Evolutionary conservation across 371 early-diverging fungal species (phyloP).

Genomic region (Mortierella sp.): DNA sequence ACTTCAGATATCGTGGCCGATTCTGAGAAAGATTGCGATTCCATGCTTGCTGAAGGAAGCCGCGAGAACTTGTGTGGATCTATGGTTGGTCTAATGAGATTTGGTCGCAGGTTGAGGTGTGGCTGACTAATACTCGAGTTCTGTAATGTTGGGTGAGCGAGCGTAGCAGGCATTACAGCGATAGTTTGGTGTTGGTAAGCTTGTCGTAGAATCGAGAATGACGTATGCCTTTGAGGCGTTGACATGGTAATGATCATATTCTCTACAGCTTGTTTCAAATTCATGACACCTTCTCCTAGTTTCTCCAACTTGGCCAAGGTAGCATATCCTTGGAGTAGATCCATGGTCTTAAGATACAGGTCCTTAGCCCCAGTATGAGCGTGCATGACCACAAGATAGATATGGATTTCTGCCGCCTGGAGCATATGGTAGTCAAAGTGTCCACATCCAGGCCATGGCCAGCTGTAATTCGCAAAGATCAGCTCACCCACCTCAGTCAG

Average conservation of each 20-base stretch:
- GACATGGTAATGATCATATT: slow-evolving; percentile 2
- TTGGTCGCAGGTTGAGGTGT: slow-evolving; percentile 2
- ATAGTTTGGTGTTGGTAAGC: neutral
- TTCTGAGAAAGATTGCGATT: neutral
- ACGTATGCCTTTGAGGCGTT: neutral
- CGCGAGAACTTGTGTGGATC: neutral
- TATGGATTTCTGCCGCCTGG: slow-evolving; percentile 39
- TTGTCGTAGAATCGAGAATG: slow-evolving; percentile 12
- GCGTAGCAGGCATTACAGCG: neutral
- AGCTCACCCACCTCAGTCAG: slow-evolving; percentile 41
- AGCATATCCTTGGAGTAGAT: slow-evolving; percentile 25
- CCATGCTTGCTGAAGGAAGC: neutral
- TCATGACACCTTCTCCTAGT: neutral
- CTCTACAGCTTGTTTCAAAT: slow-evolving; percentile 21
- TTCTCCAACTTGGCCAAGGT: slow-evolving; percentile 17
- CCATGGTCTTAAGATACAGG: slow-evolving; percentile 23
- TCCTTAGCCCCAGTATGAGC: slow-evolving; percentile 11
- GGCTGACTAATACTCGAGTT: slow-evolving; percentile 9
- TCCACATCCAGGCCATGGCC: slow-evolving; percentile 52
- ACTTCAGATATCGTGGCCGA: neutral
- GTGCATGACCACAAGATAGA: slow-evolving; percentile 20
- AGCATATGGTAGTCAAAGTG: slow-evolving; percentile 53
- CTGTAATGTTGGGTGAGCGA: slow-evolving; percentile 15
- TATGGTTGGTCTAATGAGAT: neutral
- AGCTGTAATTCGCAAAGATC: slow-evolving; percentile 40